Conservation (phyloP, 768 basidiomycete species). For the Tricholoma flavovirens region DNA sequence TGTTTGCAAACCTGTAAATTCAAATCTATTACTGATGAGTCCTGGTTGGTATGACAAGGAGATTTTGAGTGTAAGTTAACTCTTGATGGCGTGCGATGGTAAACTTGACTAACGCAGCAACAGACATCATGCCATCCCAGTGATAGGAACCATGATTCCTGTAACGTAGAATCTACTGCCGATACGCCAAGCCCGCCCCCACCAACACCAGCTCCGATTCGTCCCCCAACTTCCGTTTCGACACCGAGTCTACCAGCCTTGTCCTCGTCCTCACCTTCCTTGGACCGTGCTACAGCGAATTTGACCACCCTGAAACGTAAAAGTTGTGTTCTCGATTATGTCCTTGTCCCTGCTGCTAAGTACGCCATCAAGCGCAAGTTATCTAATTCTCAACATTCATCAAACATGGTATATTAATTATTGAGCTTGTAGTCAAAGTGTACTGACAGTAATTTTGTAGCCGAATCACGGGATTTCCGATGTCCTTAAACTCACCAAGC, state of each 20-base stretch:
- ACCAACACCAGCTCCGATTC: not conserved
- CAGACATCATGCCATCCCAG: not conserved
- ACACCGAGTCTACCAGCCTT: not conserved
- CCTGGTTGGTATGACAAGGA: conserved; percentile 59
- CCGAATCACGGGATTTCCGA: not conserved
- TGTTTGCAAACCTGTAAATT: conserved; percentile 42
- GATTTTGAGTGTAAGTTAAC: conserved; percentile 5
- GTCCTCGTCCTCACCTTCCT: not conserved
- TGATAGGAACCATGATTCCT: not conserved
- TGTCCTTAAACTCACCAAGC: not conserved
- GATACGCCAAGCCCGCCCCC: not conserved
- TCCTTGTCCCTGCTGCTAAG: conserved; percentile 6
- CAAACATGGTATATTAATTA: not conserved
- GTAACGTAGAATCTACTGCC: not conserved
- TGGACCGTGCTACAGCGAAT: not conserved
- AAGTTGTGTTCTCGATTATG: conserved; percentile 9
- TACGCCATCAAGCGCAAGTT: not conserved
- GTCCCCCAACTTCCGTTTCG: not conserved
- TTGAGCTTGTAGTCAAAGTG: not conserved
- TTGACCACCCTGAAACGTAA: conserved; percentile 9
- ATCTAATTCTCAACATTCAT: not conserved
- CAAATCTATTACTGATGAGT: conserved; percentile 21
- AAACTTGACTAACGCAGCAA: not conserved
- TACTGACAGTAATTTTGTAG: not conserved
- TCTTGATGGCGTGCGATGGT: not conserved